These are phyloP conservation scores for Kuraishia molischiana DNA, from an alignment of 805 yeast genomes.

Conservation along the genomic window DNA sequence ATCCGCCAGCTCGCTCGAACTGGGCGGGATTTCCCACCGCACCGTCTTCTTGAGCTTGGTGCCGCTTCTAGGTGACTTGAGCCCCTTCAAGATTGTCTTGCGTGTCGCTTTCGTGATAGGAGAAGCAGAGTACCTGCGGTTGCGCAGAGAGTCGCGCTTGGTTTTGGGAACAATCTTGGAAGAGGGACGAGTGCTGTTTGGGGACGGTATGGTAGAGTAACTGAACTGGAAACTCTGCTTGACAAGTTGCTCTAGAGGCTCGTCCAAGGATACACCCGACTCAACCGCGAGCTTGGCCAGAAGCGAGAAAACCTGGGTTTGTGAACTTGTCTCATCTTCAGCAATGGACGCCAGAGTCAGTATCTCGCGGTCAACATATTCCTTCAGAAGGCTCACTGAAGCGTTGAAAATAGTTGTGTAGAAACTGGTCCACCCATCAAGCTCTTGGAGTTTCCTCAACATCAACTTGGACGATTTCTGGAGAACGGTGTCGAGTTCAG, in stretches of 20 bases:
- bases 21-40: conserved; percentile 1
- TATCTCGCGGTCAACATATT: conserved; percentile 41
- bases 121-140: background rate
- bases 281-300: background rate
- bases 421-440: conserved; percentile 44
- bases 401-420: conserved; percentile 33
- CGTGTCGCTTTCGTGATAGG: background rate
- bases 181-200: background rate
- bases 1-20: no score
- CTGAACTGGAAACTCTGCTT: background rate
- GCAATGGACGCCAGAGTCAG: conserved; percentile 41
- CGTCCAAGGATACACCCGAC: background rate
- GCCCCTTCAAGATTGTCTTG: background rate
- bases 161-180: background rate
- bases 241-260: background rate
- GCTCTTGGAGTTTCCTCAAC: conserved; percentile 35
- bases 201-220: background rate
- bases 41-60: background rate
- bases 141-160: background rate
- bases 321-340: background rate
- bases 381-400: conserved; percentile 31
- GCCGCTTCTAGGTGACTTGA: background rate
- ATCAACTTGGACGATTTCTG: conserved; percentile 35
- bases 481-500: conserved; percentile 43
- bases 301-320: background rate